Base-by-base conservation (phyloP, 371 early-diverging fungal genomes). In the Paraphysoderma sedebokerense region DNA sequence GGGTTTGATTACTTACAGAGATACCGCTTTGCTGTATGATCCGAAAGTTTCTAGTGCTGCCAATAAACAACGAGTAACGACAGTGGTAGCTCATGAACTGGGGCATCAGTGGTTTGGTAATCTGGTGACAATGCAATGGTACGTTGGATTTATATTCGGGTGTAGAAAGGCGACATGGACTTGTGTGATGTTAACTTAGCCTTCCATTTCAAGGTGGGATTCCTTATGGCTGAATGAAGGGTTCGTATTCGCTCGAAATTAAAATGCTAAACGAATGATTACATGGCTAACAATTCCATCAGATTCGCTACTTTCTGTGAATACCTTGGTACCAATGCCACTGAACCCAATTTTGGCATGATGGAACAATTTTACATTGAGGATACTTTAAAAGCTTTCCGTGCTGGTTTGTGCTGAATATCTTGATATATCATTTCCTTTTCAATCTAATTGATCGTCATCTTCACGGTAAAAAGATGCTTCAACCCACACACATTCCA, bases 61-160 rank as follows among this genome's bases (percentile, higher is more conserved):
- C 12, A 57, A 70, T 38, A 87, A 84, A 69, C 67, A 88, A 58
- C 60, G 68, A 33, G 73, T 88, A 34, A 89, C 89, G 1, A 81
- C 81, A 45, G 80, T 81, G 26, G 85, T 92, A 3, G 77, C 81
- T 40, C 98, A 95, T 61, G 97, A 97, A 70, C 67, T 93, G 19
- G 92, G 90, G 4, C 93, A 92, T 63, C 91, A 91, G 73, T 91
- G 92, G 87, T 93, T 97, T 63, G 98, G 98, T 22, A 92, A 97
- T 63, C 62, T 92, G 41, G 93, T 90, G n/a, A 90, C 90, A n/a
- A 81, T 81, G 80, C 72, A 70, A 47, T 42, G 42, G n/a, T 17
- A 5, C 17, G n/a, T 5, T 29, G 19, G 17, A 44, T 48, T 39
- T 15, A n/a, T 26, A 27, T 9, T 44, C 1, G 22, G 24, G 20